phyloP scores from a whole-genome alignment of 139 green algal genomes.

The Picochlorum sp. region DNA sequence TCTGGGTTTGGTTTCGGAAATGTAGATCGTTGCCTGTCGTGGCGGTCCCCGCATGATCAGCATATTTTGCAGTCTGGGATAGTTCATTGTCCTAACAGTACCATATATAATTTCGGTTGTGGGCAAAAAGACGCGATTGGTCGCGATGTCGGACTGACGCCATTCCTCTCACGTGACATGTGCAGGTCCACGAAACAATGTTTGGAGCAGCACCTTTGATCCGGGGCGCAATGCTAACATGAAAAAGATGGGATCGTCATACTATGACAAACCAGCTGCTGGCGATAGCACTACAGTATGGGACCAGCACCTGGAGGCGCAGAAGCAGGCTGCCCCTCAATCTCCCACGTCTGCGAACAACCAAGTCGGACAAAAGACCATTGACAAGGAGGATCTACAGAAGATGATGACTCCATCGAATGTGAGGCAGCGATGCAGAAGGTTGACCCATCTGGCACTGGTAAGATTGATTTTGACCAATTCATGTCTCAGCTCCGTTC shows the following conservation, averaged over 20 bases:
- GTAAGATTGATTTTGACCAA: background rate
- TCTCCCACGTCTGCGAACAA: slow-evolving; percentile 2
- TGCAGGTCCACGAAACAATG: slow-evolving; percentile 7
- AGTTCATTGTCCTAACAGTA: too few relatives aligned
- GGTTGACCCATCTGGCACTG: background rate
- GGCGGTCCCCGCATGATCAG: too few relatives aligned
- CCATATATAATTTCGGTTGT: too few relatives aligned
- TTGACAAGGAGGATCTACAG: background rate
- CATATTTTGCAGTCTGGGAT: too few relatives aligned
- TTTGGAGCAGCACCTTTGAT: slow-evolving; percentile 11
- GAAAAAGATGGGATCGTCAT: slow-evolving; percentile 2
- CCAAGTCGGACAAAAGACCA: background rate
- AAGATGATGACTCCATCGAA: background rate
- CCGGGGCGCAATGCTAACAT: slow-evolving; percentile 7
- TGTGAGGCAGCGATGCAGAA: background rate
- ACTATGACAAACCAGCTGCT: slow-evolving; percentile 5
- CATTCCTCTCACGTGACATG: background rate
- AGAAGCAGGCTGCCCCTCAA: background rate
- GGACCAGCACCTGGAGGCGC: slow-evolving; percentile 4
- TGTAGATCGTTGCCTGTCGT: too few relatives aligned
- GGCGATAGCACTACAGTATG: background rate
- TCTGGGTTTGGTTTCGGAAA: too few relatives aligned
- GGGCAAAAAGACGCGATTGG: too few relatives aligned
- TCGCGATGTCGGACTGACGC: too few relatives aligned
- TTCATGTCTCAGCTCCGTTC: background rate